phyloP scores from a whole-genome alignment of 176 grass and related monocot species.

The Panicum miliaceum region DNA sequence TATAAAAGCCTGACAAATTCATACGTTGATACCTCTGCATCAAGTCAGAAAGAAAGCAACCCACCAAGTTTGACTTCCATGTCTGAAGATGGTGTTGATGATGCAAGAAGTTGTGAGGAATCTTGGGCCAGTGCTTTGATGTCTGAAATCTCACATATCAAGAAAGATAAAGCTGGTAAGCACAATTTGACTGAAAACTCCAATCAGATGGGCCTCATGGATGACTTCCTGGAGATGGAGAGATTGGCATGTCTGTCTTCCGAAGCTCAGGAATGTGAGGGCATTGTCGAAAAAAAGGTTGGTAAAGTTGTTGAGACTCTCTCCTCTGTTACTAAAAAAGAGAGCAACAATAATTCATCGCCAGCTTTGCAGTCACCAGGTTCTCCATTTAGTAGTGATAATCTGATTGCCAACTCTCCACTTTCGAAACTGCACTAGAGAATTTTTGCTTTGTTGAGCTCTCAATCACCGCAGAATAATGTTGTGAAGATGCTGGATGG shows the following conservation, averaged over 20 bases:
- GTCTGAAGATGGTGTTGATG: conserved; percentile 98
- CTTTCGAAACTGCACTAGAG: conserved; percentile 67
- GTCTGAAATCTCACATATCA: conserved; percentile 79
- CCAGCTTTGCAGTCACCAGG: neutral
- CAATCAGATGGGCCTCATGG: conserved; percentile 86
- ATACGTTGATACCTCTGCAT: conserved; percentile 59
- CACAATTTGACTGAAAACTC: conserved; percentile 60
- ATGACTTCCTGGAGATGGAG: conserved; percentile 99
- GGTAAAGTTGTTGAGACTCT: conserved; percentile 52
- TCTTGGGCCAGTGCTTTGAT: conserved; percentile 82
- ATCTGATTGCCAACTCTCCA: conserved; percentile 45
- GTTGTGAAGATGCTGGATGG: conserved; percentile 62
- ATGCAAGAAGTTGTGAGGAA: conserved; percentile 83
- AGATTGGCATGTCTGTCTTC: conserved; percentile 76
- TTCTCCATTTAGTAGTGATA: conserved; percentile 48
- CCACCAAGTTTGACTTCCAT: conserved; percentile 92
- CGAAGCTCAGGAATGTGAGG: conserved; percentile 48
- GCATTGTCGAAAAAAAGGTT: conserved; percentile 61
- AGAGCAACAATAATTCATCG: conserved; percentile 51
- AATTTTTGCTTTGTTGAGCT: conserved; percentile 73
- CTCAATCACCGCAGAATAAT: conserved; percentile 54
- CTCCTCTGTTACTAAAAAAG: conserved; percentile 46
- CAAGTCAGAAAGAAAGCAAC: conserved; percentile 85
- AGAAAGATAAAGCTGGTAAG: conserved; percentile 77
- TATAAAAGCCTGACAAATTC: conserved; percentile 59